Evolutionary conservation across 2,329 filamentous ascomycete species (phyloP).

Genomic region (Blastomyces silverae): DNA sequence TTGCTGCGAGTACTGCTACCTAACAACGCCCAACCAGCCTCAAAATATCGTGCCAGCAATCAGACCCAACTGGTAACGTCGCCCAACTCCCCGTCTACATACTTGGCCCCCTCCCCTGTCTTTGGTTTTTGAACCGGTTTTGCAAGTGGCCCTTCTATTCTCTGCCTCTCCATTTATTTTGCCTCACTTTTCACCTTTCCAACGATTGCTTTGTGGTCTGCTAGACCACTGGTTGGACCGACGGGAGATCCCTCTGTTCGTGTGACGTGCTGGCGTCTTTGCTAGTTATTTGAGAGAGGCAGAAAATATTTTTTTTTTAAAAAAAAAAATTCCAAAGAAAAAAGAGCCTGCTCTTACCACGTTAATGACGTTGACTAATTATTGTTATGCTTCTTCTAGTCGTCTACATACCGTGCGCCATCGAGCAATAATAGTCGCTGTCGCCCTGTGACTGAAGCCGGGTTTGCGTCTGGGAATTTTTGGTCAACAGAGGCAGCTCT

Average conservation of each 20-base stretch:
- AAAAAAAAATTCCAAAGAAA: not conserved
- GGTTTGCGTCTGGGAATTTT: not conserved
- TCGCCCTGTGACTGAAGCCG: not conserved
- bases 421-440: not conserved
- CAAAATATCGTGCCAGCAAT: not conserved
- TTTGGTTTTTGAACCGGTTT: not conserved
- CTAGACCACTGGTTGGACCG: not conserved
- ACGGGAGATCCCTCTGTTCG: not conserved
- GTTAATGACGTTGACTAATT: slow-evolving; percentile 5
- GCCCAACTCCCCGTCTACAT: not conserved
- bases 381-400: not conserved
- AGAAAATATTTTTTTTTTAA: too few relatives aligned
- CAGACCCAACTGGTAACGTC: not conserved
- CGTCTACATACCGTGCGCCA: not conserved
- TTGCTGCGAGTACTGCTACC: slow-evolving; percentile 14
- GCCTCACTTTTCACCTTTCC: slow-evolving; percentile 11
- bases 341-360: not conserved
- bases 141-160: not conserved
- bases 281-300: not conserved
- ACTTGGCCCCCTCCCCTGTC: not conserved
- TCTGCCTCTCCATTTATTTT: slow-evolving; percentile 6
- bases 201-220: not conserved
- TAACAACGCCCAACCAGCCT: slow-evolving; percentile 12
- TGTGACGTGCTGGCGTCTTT: slow-evolving; percentile 9
- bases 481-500: not conserved